These are phyloP conservation scores for Picea glauca DNA, from an alignment of 75 land plant species.

Conservation along the genomic window DNA sequence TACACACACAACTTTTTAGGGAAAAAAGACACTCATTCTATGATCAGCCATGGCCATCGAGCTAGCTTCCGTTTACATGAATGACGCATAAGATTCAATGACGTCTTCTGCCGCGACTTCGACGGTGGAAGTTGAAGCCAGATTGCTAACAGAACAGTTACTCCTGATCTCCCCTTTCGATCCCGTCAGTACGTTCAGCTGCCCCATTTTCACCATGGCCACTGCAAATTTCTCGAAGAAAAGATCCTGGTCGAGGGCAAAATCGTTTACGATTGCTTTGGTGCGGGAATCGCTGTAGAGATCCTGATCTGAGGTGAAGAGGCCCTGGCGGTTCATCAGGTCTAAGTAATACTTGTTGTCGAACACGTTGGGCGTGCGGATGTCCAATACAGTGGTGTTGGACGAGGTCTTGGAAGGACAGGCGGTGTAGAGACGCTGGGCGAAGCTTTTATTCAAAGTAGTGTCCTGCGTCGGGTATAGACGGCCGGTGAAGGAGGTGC, in stretches of 20 bases:
- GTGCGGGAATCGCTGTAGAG: conserved; percentile 40
- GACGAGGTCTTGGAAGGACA: neutral
- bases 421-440: neutral
- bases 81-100: too few species aligned
- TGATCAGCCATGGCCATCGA: too few species aligned
- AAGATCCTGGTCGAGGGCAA: conserved; percentile 29
- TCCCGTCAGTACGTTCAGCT: neutral
- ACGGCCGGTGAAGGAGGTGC: conserved; percentile 12
- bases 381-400: conserved; percentile 19
- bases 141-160: neutral
- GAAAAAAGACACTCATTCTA: too few species aligned
- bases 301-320: conserved; percentile 64
- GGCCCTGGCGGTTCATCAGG: conserved; percentile 45
- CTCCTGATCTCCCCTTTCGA: neutral
- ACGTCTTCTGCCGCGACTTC: too few species aligned
- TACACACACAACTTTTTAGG: too few species aligned
- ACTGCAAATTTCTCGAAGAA: conserved; percentile 23
- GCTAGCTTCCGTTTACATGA: too few species aligned
- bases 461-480: conserved; percentile 29
- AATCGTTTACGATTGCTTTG: conserved; percentile 28
- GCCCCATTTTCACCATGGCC: neutral
- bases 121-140: neutral
- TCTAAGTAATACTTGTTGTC: conserved; percentile 73
- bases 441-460: neutral
- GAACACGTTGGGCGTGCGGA: conserved; percentile 39